Conservation (phyloP, 176 grass and related monocot species). For the Oryza punctata region DNA sequence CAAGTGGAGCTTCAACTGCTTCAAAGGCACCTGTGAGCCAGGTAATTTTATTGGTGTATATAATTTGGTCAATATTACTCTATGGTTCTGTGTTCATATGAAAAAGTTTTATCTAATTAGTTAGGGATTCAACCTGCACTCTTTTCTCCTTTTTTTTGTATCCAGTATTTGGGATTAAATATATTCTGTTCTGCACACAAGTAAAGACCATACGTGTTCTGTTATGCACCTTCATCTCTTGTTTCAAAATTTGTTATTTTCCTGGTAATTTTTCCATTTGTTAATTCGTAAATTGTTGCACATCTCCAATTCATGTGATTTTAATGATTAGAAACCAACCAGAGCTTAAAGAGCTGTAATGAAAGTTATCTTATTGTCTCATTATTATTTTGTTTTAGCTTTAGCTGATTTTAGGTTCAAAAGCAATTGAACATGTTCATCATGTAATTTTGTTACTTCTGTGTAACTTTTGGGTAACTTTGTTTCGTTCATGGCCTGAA, state of each 20-base stretch:
- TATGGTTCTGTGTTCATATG: background rate
- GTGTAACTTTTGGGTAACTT: background rate
- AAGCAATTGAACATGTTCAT: background rate
- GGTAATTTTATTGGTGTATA: constrained; percentile 30
- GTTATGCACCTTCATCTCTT: background rate
- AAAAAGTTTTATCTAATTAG: background rate
- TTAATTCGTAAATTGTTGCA: background rate
- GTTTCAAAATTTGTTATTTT: background rate
- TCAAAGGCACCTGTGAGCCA: constrained; percentile 50
- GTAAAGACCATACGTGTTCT: background rate
- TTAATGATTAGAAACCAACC: background rate
- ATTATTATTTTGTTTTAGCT: background rate
- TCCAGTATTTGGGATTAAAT: background rate
- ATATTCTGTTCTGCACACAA: background rate
- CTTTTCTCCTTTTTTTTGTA: background rate
- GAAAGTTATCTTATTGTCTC: background rate
- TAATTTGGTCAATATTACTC: background rate
- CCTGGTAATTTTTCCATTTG: background rate
- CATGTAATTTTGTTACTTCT: background rate
- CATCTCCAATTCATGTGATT: background rate
- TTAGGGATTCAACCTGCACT: background rate
- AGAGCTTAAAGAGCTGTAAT: background rate
- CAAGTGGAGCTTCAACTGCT: constrained; percentile 66
- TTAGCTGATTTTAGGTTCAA: background rate
- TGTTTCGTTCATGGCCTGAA: constrained; percentile 1